Conservation (phyloP, 1,284 basidiomycete genomes). For the Peniophora sp. region DNA sequence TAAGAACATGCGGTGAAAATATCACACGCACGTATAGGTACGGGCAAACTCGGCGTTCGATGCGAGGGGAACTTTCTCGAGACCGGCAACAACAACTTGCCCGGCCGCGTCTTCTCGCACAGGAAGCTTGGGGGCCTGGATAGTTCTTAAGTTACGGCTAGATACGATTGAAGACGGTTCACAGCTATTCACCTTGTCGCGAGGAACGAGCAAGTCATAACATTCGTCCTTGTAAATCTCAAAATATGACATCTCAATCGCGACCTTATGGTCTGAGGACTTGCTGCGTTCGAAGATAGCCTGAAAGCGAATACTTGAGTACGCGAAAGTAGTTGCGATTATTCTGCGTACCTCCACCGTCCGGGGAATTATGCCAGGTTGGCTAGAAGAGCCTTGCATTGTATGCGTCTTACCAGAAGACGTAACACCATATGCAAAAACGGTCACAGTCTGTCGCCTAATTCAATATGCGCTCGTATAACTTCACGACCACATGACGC, state of each 20-base stretch:
- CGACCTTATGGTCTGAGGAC: conserved; percentile 23
- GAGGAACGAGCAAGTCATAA: conserved; percentile 69
- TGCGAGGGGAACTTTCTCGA: conserved; percentile 43
- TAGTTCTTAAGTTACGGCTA: background rate
- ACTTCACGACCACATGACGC: conserved; percentile 17
- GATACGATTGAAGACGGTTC: background rate
- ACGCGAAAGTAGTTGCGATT: background rate
- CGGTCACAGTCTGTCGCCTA: conserved; percentile 57
- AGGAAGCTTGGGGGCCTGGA: conserved; percentile 69
- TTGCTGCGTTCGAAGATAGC: conserved; percentile 17
- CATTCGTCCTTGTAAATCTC: conserved; percentile 85
- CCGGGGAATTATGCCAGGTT: conserved; percentile 77
- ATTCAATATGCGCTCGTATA: background rate
- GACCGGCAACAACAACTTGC: conserved; percentile 73
- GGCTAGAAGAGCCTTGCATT: conserved; percentile 66
- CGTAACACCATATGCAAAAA: conserved; percentile 79
- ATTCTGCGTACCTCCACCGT: conserved; percentile 47
- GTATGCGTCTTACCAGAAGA: conserved; percentile 81
- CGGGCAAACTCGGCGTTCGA: conserved; percentile 53
- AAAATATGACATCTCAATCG: conserved; percentile 65
- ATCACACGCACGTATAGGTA: conserved; percentile 52
- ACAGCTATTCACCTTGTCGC: conserved; percentile 46
- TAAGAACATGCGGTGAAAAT: background rate
- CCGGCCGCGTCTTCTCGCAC: conserved; percentile 68
- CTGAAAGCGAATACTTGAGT: conserved; percentile 10